Conservation (phyloP, 345 rosid genomes). For the Eucalyptus tenuipes region DNA sequence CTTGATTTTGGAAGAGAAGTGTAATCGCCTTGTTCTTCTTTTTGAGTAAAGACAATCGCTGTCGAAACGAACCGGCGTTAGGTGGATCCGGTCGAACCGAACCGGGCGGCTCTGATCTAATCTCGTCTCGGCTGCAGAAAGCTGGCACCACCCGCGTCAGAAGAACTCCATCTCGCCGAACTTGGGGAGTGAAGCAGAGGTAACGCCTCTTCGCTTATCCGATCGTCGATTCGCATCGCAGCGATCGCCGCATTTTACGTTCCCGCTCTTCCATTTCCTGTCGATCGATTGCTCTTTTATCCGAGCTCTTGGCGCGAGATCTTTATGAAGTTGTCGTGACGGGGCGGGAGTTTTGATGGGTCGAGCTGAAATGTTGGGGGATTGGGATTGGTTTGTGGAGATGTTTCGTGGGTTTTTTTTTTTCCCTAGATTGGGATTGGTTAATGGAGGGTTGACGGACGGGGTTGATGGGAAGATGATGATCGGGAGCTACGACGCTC, state of each 20-base stretch:
- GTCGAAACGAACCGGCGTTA: neutral
- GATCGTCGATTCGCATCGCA: neutral
- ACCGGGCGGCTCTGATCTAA: neutral
- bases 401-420: neutral
- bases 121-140: neutral
- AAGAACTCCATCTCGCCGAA: neutral
- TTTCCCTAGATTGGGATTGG: neutral
- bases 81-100: neutral
- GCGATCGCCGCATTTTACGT: neutral
- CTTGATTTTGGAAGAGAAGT: neutral
- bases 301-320: neutral
- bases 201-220: neutral
- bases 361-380: neutral
- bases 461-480: constrained; percentile 5
- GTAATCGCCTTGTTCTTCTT: neutral
- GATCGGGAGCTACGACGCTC: constrained; percentile 9
- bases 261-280: neutral
- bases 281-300: neutral
- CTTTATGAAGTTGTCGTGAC: neutral
- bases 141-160: neutral
- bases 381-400: neutral
- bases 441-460: neutral
- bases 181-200: neutral
- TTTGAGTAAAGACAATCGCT: neutral
- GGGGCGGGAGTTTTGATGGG: neutral